phyloP scores from a whole-genome alignment of 2,329 filamentous ascomycete genomes.

The Penicillium rolfsii region DNA sequence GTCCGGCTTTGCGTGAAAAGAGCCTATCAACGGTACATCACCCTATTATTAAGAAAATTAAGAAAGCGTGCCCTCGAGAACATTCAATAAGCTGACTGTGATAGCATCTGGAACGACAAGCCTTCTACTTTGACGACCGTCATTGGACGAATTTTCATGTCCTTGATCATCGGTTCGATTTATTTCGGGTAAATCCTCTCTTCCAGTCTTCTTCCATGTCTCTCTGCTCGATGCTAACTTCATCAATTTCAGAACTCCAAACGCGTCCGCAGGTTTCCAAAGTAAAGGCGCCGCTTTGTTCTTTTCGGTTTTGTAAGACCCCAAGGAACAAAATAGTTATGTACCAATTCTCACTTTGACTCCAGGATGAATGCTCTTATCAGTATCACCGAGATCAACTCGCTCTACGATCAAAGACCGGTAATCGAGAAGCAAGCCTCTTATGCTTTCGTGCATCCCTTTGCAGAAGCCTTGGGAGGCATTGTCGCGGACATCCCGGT shows the following conservation, averaged over 20 bases:
- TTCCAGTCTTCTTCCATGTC: not conserved
- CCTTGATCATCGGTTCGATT: conserved; percentile 71
- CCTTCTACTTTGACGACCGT: conserved; percentile 70
- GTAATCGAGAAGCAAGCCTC: conserved; percentile 90
- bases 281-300: conserved; percentile 78
- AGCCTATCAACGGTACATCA: conserved; percentile 66
- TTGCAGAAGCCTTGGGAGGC: conserved; percentile 80
- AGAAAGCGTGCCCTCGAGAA: not conserved
- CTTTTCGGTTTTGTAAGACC: conserved; percentile 83
- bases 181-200: conserved; percentile 36
- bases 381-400: conserved; percentile 75
- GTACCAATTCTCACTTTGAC: not conserved
- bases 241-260: conserved; percentile 65
- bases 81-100: conserved; percentile 17
- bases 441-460: conserved; percentile 89
- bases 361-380: conserved; percentile 58
- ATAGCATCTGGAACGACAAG: conserved; percentile 71
- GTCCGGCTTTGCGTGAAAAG: conserved; percentile 79
- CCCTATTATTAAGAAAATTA: not conserved
- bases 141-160: conserved; percentile 70
- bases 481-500: conserved; percentile 87
- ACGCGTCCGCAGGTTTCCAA: conserved; percentile 73
- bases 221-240: not conserved
- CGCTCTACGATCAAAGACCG: conserved; percentile 83
- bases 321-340: not conserved